phyloP scores from a whole-genome alignment of 2,329 filamentous ascomycete genomes.

The Penicillium sp. region DNA sequence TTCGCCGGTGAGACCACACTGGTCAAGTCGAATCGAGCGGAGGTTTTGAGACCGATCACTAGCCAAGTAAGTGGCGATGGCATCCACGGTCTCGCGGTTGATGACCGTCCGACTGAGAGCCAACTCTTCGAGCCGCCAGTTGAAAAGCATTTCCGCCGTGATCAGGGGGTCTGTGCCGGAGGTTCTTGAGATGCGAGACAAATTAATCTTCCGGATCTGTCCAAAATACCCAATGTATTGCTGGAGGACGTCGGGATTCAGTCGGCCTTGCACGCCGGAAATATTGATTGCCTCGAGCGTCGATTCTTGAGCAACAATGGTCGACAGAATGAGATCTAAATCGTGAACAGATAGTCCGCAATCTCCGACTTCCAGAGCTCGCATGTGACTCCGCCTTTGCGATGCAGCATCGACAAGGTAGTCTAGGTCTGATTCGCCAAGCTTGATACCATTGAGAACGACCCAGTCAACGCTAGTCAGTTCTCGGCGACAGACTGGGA shows the following conservation, averaged over 20 bases:
- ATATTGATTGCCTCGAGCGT: conserved; percentile 69
- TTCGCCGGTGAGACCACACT: conserved; percentile 65
- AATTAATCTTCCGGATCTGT: conserved; percentile 65
- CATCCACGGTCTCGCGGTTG: conserved; percentile 66
- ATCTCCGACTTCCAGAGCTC: conserved; percentile 67
- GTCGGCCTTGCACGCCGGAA: conserved; percentile 65
- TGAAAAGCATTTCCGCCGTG: conserved; percentile 64
- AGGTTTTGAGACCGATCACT: conserved; percentile 63
- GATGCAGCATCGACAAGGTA: conserved; percentile 67
- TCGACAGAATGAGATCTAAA: conserved; percentile 62
- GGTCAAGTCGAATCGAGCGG: conserved; percentile 64
- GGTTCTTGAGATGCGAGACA: conserved; percentile 66
- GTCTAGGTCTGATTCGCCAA: conserved; percentile 72
- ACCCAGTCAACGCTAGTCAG: conserved; percentile 73
- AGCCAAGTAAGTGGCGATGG: conserved; percentile 65
- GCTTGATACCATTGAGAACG: conserved; percentile 65
- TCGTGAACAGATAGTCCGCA: conserved; percentile 57
- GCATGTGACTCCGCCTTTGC: conserved; percentile 64
- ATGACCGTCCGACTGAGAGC: conserved; percentile 64
- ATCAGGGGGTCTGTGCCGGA: conserved; percentile 66
- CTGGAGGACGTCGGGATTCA: conserved; percentile 66
- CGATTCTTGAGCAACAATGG: conserved; percentile 64
- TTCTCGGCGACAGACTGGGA: conserved; percentile 67
- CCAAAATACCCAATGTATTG: conserved; percentile 68
- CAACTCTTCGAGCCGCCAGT: conserved; percentile 68